Percentiles rank a stretch among this genome's conserved stretches.
Evolutionary conservation across 2,329 filamentous ascomycete genomes (phyloP).

Genomic region (Trichoderma guizhouense): DNA sequence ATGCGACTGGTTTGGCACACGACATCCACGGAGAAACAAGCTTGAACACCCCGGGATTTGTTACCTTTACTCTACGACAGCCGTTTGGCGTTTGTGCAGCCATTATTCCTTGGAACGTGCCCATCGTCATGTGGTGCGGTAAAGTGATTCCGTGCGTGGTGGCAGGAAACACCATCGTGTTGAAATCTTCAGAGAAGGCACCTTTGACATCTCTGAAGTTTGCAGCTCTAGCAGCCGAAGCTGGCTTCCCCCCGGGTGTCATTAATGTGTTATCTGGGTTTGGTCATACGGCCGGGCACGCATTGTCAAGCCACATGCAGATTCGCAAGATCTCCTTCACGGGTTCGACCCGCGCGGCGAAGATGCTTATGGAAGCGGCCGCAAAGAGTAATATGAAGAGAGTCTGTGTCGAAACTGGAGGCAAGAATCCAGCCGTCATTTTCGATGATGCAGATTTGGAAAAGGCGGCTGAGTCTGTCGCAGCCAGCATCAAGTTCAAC

Average conservation of each 20-base stretch:
- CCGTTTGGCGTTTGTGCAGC: conserved; percentile 66
- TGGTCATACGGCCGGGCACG: conserved; percentile 62
- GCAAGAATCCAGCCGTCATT: conserved; percentile 57
- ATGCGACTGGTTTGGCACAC: conserved; percentile 69
- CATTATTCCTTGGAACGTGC: conserved; percentile 75
- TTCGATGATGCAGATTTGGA: conserved; percentile 60
- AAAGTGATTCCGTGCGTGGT: conserved; percentile 66
- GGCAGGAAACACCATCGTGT: conserved; percentile 57
- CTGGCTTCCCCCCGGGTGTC: conserved; percentile 71
- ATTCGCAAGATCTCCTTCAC: conserved; percentile 75
- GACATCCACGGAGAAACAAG: conserved; percentile 44
- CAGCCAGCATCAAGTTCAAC: conserved; percentile 45
- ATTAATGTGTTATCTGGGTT: conserved; percentile 69
- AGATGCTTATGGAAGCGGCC: conserved; percentile 65
- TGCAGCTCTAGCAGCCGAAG: conserved; percentile 62
- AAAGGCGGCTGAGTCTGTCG: conserved; percentile 53
- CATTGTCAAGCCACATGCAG: conserved; percentile 59
- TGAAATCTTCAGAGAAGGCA: conserved; percentile 62
- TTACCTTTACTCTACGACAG: conserved; percentile 55
- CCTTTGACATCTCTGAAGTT: conserved; percentile 60
- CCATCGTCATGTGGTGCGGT: conserved; percentile 34
- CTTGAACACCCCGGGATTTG: conserved; percentile 45
- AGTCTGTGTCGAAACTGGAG: conserved; percentile 57
- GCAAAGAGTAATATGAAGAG: conserved; percentile 54
- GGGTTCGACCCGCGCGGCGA: conserved; percentile 63